These are phyloP conservation scores for Paralagenidium karlingii DNA, from an alignment of 352 stramenopile species.

Conservation along the genomic window DNA sequence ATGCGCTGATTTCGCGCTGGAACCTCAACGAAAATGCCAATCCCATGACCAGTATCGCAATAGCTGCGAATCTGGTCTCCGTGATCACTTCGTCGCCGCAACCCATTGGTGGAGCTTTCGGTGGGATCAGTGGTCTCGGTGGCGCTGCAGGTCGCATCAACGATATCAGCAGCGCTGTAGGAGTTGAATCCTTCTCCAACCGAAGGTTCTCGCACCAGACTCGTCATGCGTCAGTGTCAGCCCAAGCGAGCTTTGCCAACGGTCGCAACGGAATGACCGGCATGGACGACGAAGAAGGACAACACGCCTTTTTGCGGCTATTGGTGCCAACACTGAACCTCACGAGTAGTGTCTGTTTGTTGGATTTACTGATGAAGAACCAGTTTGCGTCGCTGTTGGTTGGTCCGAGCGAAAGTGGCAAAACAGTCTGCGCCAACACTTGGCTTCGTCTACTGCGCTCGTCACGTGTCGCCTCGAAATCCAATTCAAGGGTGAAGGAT, in stretches of 20 bases:
- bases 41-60: too few species aligned
- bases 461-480: too few species aligned
- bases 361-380: conserved; percentile 25
- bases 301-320: conserved; percentile 6
- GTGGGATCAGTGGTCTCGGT: too few species aligned
- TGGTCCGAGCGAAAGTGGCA: conserved; percentile 30
- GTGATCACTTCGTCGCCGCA: conserved; percentile 1
- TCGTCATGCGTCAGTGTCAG: not conserved
- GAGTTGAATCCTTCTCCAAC: not conserved
- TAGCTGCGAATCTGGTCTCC: conserved; percentile 10
- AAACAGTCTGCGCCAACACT: conserved; percentile 21
- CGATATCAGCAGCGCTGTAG: not conserved
- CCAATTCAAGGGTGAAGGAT: too few species aligned
- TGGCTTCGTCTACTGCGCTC: too few species aligned
- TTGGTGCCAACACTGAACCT: conserved; percentile 22
- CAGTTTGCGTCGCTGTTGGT: conserved; percentile 21
- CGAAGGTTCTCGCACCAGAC: not conserved
- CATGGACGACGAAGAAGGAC: too few species aligned
- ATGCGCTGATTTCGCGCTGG: too few species aligned
- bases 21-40: too few species aligned
- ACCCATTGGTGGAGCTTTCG: too few species aligned
- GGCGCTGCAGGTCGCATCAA: too few species aligned
- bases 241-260: too few species aligned
- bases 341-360: conserved; percentile 21
- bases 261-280: too few species aligned